Percentiles rank a stretch among this genome's conserved stretches.
phyloP scores from a whole-genome alignment of 805 yeast species.

The Blastobotrys peoriensis region DNA sequence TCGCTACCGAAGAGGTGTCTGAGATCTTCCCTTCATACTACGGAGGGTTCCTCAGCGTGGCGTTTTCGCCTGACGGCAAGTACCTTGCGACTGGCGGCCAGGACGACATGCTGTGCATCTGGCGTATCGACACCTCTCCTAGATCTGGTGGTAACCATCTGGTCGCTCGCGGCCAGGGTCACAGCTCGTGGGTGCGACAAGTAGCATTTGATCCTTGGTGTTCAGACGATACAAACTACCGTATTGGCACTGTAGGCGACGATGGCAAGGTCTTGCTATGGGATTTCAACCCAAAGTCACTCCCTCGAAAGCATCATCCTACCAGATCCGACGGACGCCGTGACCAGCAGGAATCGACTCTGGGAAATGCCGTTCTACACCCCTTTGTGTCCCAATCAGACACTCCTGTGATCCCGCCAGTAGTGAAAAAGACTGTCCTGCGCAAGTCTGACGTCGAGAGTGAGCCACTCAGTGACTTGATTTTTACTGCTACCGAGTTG shows the following conservation, averaged over 20 bases:
- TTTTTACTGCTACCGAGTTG: conserved; percentile 20
- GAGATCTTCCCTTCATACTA: conserved; percentile 61
- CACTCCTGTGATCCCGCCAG: conserved; percentile 24
- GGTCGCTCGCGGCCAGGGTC: conserved; percentile 43
- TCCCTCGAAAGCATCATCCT: conserved; percentile 20
- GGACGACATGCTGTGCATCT: conserved; percentile 45
- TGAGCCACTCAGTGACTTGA: conserved; percentile 25
- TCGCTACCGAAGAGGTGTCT: conserved; percentile 36
- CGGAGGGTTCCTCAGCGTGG: conserved; percentile 52
- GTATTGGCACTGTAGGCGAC: conserved; percentile 51
- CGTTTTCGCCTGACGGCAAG: conserved; percentile 51
- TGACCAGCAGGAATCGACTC: neutral
- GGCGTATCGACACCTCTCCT: conserved; percentile 29
- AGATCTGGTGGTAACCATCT: conserved; percentile 10
- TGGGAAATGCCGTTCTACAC: conserved; percentile 16
- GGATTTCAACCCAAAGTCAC: conserved; percentile 46
- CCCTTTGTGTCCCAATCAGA: conserved; percentile 23
- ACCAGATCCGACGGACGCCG: neutral
- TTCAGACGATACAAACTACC: conserved; percentile 33
- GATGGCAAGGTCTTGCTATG: conserved; percentile 48
- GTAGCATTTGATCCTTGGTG: conserved; percentile 40
- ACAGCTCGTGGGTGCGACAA: conserved; percentile 45
- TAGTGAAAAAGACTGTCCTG: conserved; percentile 22
- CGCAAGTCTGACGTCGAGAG: conserved; percentile 22
- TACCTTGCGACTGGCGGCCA: conserved; percentile 46